Base-by-base conservation (phyloP, 169 alveolate species). In the Eimeria necatrix region DNA sequence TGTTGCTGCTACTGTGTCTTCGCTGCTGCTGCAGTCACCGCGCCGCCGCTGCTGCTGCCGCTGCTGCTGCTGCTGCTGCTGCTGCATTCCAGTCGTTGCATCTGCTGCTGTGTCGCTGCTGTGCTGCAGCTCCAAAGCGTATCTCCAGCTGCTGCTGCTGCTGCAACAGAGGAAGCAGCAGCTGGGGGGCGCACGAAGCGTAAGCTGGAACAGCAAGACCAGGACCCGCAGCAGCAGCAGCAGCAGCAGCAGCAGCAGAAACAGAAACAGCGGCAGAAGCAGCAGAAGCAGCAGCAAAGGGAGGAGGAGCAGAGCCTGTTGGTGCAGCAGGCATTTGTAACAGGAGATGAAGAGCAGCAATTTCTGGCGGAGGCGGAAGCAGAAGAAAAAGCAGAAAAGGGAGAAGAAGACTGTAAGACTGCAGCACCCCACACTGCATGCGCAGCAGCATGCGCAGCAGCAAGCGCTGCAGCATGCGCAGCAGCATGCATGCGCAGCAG, bases 251-350 rank as follows among this genome's bases (percentile, higher is more conserved):
- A 56, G 68, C 68, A 14, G 68, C 68, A 56, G 2, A 12, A 56
- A 18, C 10, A 56, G 68, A 0, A 56, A 18, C 68, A 68, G 78
- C 78, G n/a, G 78, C 78, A 68, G 51, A 14, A 68, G 85, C 8
- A 2, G 22, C 85, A 73, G 85, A 48, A 41, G 12, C 59, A 73
- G n/a, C 85, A 41, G 53, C 85, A 73, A 32, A 0, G 53, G 59
- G 22, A 32, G 85, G 56, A 73, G 85, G 56, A 73, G 49, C 85
- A 73, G 53, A n/a, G 53, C 59, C 85, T 73, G 85, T 24, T 73
- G 85, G 85, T 73, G 85, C 85, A 73, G 85, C 85, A 73, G 85
- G 85, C 85, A 20, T 73, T 73, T 32, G 85, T 73, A 1, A 24
- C 49, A 10, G 85, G 85, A 18, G 85, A 73, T 73, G 85, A 73